Conservation (phyloP, 495 filamentous ascomycete species). For the Clohesyomyces aquaticus region DNA sequence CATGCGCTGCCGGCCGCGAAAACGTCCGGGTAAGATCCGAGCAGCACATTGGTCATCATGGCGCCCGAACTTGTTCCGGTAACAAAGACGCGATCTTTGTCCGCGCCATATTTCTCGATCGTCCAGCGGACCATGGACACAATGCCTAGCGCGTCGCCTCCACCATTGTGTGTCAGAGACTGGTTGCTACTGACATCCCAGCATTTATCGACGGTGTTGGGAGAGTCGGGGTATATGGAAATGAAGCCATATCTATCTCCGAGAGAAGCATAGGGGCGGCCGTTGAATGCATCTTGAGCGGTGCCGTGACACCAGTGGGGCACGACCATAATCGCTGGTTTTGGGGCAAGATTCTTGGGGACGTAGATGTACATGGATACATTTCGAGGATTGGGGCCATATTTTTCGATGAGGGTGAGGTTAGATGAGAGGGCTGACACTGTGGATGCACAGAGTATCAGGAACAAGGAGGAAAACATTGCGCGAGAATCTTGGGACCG, state of each 20-base stretch:
- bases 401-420: slow-evolving; percentile 33
- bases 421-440: slow-evolving; percentile 20
- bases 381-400: slow-evolving; percentile 38
- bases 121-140: slow-evolving; percentile 61
- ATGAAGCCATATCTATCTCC: slow-evolving; percentile 38
- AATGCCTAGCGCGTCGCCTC: slow-evolving; percentile 58
- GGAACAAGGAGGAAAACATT: background rate
- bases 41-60: slow-evolving; percentile 56
- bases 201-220: slow-evolving; percentile 52
- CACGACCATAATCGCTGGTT: slow-evolving; percentile 37
- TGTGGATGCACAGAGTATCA: background rate
- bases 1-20: slow-evolving; percentile 62
- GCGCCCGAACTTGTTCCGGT: slow-evolving; percentile 58
- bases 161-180: slow-evolving; percentile 55
- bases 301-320: slow-evolving; percentile 38
- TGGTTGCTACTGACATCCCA: slow-evolving; percentile 58
- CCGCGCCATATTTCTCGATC: slow-evolving; percentile 53
- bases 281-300: slow-evolving; percentile 31
- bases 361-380: slow-evolving; percentile 41
- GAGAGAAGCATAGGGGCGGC: slow-evolving; percentile 29
- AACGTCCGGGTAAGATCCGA: slow-evolving; percentile 61
- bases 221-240: slow-evolving; percentile 38
- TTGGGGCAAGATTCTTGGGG: slow-evolving; percentile 24
- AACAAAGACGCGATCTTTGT: slow-evolving; percentile 55
- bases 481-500: background rate